Evolutionary conservation across 225 moss, liverwort and hornwort species (phyloP), one percentile per base, ranked within the genome.

Genomic region (Ulota crispa): DNA sequence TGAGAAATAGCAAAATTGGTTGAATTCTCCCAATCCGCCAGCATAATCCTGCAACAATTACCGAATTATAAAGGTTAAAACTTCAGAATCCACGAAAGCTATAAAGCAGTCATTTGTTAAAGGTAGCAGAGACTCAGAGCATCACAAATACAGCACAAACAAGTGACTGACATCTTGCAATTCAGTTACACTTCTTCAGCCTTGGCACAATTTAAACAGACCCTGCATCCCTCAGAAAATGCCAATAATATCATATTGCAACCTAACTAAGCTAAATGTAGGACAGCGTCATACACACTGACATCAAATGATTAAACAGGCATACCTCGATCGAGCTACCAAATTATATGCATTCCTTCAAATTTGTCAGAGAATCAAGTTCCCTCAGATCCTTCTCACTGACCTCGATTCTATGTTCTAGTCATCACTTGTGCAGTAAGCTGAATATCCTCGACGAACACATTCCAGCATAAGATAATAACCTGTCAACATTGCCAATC

Each of bases 1-100:
- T 68, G 63, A 83, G 23, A 68, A 63, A 56, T 52, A 73, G 26
- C 7, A 37, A 74, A 80, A 60, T 61, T 19, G 71, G 39, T 23
- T 8, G 23, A 7, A 75, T 64, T 64, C 39, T 77, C 34, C 71
- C 70, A 77, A 59, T 27, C 42, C 61, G 20, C 80, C 77, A 13
- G 68, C 26, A 53, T 32, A 71, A 65, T 75, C 37, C 74, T 72
- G 78, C 21, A 52, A 60, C 75, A 66, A 70, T 50, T 16, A 52
- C 23, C 43, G 5, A 77, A 34, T 62, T 77, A 27, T 42, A 32
- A 20, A 53, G 15, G 45, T 16, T 43, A 55, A 39, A 73, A 64
- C 21, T 75, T 84, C 63, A 75, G 26, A 75, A 82, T 66, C 57
- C 43, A 57, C 41, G 57, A 21, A 26, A 81, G 47, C 39, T 70